phyloP scores from a whole-genome alignment of 306 rosid genomes.

The Pueraria montana region DNA sequence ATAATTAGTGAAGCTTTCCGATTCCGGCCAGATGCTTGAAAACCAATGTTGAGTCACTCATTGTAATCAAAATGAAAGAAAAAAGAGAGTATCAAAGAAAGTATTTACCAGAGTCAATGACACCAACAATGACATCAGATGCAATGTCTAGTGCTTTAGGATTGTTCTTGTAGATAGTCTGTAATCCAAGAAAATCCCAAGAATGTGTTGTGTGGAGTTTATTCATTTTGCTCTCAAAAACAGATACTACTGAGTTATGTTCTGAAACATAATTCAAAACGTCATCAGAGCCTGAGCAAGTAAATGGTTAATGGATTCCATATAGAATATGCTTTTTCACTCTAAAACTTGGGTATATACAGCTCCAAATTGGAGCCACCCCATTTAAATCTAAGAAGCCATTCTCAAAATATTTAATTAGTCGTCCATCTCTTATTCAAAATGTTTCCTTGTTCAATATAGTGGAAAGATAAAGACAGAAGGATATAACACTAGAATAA shows the following conservation, averaged over 20 bases:
- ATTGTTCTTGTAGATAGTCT: slow-evolving; percentile 45
- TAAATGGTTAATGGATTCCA: background rate
- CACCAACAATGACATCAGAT: slow-evolving; percentile 72
- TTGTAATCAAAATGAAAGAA: background rate
- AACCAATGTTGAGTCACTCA: slow-evolving; percentile 19
- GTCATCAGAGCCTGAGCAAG: slow-evolving; percentile 21
- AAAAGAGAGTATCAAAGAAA: slow-evolving; percentile 9
- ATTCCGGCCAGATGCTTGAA: slow-evolving; percentile 82
- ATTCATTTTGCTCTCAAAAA: slow-evolving; percentile 76
- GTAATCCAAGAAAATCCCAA: slow-evolving; percentile 74
- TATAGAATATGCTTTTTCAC: background rate
- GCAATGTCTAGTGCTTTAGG: slow-evolving; percentile 44
- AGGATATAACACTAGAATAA: slow-evolving; percentile 20
- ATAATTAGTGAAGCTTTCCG: slow-evolving; percentile 71
- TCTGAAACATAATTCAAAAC: slow-evolving; percentile 55
- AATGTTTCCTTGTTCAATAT: slow-evolving; percentile 6
- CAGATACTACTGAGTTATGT: slow-evolving; percentile 57
- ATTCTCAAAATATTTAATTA: background rate
- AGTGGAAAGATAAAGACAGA: background rate
- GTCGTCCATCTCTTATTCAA: background rate
- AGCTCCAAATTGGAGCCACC: slow-evolving; percentile 14
- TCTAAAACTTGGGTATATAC: background rate
- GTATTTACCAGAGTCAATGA: slow-evolving; percentile 68
- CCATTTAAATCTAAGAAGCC: slow-evolving; percentile 1
- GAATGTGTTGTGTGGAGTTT: slow-evolving; percentile 72